Percentiles rank a stretch among this genome's conserved stretches.
These are phyloP conservation scores for Aristolochia contorta DNA, from an alignment of 164 flowering plant species.

Conservation along the genomic window DNA sequence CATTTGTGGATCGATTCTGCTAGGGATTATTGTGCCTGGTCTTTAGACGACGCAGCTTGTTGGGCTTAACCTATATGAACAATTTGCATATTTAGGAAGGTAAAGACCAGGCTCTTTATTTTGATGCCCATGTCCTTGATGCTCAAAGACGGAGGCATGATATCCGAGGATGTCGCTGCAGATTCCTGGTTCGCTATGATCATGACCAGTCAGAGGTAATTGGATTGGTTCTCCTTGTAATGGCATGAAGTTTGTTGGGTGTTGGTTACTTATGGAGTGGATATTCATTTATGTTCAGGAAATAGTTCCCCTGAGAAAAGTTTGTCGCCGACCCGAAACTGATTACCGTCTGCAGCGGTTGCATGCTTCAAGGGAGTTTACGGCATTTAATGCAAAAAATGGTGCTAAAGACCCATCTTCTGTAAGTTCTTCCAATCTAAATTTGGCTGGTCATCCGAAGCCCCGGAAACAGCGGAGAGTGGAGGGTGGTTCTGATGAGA, in stretches of 20 bases:
- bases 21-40: background rate
- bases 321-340: constrained; percentile 94
- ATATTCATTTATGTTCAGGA: constrained; percentile 32
- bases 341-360: constrained; percentile 79
- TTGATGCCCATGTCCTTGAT: constrained; percentile 95
- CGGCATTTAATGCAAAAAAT: constrained; percentile 27
- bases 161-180: constrained; percentile 95
- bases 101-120: constrained; percentile 97
- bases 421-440: constrained; percentile 6
- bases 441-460: constrained; percentile 16
- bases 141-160: constrained; percentile 95
- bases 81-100: constrained; percentile 59
- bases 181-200: constrained; percentile 91
- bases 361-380: constrained; percentile 42
- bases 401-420: constrained; percentile 16
- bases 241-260: background rate
- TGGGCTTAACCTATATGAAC: background rate
- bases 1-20: background rate
- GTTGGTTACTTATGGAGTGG: too few relatives aligned
- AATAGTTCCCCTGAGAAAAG: constrained; percentile 78
- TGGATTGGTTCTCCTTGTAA: constrained; percentile 1
- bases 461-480: constrained; percentile 13
- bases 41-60: background rate
- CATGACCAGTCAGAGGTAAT: constrained; percentile 95
- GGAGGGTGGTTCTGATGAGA: constrained; percentile 8